Evolutionary conservation across 179 eudicot genomes (phyloP), one percentile per base, ranked within the genome.

Genomic region (Vitellaria paradoxa): DNA sequence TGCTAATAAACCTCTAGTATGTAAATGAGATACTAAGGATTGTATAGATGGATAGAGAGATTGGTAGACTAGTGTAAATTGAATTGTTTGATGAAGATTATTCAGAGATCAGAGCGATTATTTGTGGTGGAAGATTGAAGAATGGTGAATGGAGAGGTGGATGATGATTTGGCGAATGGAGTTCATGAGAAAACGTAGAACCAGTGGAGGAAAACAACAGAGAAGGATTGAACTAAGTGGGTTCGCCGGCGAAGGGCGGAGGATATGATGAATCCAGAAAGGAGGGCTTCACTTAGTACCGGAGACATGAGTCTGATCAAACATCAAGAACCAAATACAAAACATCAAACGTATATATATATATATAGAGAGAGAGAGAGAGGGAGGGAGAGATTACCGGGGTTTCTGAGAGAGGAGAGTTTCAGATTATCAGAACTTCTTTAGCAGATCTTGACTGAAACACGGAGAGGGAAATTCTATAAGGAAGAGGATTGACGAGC

Each of bases 141-240:
- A 24, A 23, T 7, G 7, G 9, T 40, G 24, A 3, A 68, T 46
- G n/a, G 37, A 46, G 72, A 37, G 17, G 52, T 30, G 1, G 47
- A 75, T 9, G 60, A 59, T 18, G 23, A 30, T 30, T 30, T 73
- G 73, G 26, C 30, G 0, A 13, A 49, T 6, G 21, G 14, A 62
- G 63, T 78, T 88, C 87, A 89, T 20, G 90, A 91, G 86, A 91
- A 91, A 30, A 86, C 92, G 82, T 91, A 91, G 80, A 91, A 91
- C 97, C 97, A 91, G 78, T 91, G 87, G 72, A 90, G 97, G 77
- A 91, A 90, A 65, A 84, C 84, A 52, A 90, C 89, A 15, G 97
- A 91, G 75, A 91, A 79, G 60, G 97, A 91, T 71, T 83, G 90
- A 30, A 91, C 89, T 1, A 91, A 77, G 83, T 89, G 96, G 46